Conservation (phyloP, 306 rosid species). For the Cucurbita ficifolia region DNA sequence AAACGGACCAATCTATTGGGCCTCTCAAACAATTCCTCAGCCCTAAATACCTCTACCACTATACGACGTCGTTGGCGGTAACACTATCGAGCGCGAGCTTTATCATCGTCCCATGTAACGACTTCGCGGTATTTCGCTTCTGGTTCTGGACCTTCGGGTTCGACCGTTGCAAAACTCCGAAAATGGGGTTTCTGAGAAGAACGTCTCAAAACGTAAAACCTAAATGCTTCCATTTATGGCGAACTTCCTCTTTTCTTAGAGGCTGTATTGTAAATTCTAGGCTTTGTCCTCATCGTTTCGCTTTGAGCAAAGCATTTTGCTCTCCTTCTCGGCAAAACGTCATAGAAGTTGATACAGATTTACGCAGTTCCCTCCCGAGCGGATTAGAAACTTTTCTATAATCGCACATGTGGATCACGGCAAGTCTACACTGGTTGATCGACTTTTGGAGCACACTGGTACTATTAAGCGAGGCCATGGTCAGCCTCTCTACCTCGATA, state of each 20-base stretch:
- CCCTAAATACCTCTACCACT: background rate
- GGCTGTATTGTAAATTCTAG: constrained; percentile 6
- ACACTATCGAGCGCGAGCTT: background rate
- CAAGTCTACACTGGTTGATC: constrained; percentile 72
- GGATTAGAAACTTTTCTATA: constrained; percentile 68
- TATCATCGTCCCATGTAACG: background rate
- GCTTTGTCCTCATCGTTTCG: constrained; percentile 13
- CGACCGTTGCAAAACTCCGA: constrained; percentile 27
- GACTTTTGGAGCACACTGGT: constrained; percentile 84
- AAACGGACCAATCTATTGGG: background rate
- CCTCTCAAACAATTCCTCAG: background rate
- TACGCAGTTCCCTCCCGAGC: constrained; percentile 55
- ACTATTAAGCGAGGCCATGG: constrained; percentile 89
- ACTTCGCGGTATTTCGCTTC: background rate
- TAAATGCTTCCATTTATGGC: constrained; percentile 12
- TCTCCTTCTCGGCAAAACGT: constrained; percentile 40
- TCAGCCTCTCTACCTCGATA: constrained; percentile 84
- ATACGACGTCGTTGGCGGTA: background rate
- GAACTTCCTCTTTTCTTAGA: constrained; percentile 13
- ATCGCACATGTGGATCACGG: constrained; percentile 77
- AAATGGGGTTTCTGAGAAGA: constrained; percentile 60
- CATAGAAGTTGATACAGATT: constrained; percentile 39
- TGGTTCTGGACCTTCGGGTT: background rate
- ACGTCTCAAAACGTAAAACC: constrained; percentile 38
- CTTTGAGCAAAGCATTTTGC: constrained; percentile 28